Evolutionary conservation across 352 stramenopile genomes (phyloP), one percentile per base, ranked within the genome.

Genomic region (Phytophthora brassicae): DNA sequence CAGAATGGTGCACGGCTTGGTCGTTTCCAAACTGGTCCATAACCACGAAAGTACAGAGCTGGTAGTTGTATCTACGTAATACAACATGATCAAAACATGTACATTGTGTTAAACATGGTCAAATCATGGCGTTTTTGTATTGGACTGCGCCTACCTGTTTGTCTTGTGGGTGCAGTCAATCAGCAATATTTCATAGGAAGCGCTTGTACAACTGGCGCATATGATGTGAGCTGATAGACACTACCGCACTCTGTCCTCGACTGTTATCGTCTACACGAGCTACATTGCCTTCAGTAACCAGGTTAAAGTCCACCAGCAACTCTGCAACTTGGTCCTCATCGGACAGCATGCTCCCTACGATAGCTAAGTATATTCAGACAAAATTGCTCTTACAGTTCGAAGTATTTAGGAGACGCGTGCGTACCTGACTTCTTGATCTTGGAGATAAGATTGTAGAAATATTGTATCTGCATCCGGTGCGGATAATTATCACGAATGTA

Each of bases 151-250:
- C n/a, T 6, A 49, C 54, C 33, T 16, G 22, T 54, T 61, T 1
- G 54, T 61, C 16, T 61, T 61, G 44, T 61, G 31, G 1, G 33
- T 61, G 16, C 54, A 61, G 26, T 61, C 54, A 12, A 61, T 33
- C 1, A 63, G 28, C 22, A 63, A 7, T 3, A 63, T 16, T 28
- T 56, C 55, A 1, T n/a, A 45, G 35, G 22, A 63, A 63, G 12
- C 46, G 46, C 6, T 43, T 31, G 19, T 45, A 45, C 12, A 63
- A 13, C 7, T 56, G 48, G 4, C 35, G 29, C 33, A 56, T 63
- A 8, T 31, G 26, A 4, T 31, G 26, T 8, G 26, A 31, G 26
- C 24, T 50, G 5, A 56, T 51, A 6, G 45, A 45, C 11, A 50
- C 13, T 1, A 63, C 55, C 14, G 55, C 36, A 1, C 22, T 62